A percentile compares a stretch with the other conserved stretches of the same genome.
Evolutionary conservation across 2,329 filamentous ascomycete species (phyloP).

Genomic region (Ceratocystis albifundus): DNA sequence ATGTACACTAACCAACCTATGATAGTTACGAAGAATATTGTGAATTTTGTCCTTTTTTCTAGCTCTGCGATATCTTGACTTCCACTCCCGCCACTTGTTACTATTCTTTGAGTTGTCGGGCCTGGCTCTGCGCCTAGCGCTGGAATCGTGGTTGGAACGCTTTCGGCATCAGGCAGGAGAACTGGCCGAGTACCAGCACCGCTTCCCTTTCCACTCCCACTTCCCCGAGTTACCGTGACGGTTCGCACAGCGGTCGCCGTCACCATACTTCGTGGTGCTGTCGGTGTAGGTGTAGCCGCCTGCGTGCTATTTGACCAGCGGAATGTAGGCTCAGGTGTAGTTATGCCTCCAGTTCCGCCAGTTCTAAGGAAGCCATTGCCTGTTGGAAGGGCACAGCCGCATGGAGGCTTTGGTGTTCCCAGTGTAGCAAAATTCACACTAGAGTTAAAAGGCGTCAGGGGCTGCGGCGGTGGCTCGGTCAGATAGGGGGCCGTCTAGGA

Average conservation of each 20-base stretch:
- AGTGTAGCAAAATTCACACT: conserved; percentile 22
- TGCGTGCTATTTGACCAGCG: conserved; percentile 10
- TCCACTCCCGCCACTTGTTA: conserved; percentile 8
- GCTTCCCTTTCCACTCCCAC: not conserved
- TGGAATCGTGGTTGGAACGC: conserved; percentile 19
- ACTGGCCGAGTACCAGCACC: not conserved
- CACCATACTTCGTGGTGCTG: conserved; percentile 1
- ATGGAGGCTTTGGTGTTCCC: not conserved
- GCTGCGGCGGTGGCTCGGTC: conserved; percentile 13
- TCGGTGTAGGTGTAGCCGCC: not conserved
- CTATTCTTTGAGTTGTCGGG: not conserved
- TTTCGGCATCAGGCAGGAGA: conserved; percentile 15
- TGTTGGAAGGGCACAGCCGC: not conserved
- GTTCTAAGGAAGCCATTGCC: not conserved
- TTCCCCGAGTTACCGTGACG: conserved; percentile 14
- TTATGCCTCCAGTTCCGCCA: not conserved
- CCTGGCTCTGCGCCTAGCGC: conserved; percentile 17
- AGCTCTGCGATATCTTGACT: not conserved
- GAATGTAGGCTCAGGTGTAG: not conserved
- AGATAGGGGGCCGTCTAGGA: not conserved
- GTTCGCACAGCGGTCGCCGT: conserved; percentile 19
- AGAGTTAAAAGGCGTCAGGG: conserved; percentile 19
- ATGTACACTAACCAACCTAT: not conserved
- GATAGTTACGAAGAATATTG: not conserved
- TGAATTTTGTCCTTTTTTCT: not conserved